Evolutionary conservation across 306 rosid species (phyloP), one percentile per base, ranked within the genome.

Genomic region (Vachellia pachyceras): DNA sequence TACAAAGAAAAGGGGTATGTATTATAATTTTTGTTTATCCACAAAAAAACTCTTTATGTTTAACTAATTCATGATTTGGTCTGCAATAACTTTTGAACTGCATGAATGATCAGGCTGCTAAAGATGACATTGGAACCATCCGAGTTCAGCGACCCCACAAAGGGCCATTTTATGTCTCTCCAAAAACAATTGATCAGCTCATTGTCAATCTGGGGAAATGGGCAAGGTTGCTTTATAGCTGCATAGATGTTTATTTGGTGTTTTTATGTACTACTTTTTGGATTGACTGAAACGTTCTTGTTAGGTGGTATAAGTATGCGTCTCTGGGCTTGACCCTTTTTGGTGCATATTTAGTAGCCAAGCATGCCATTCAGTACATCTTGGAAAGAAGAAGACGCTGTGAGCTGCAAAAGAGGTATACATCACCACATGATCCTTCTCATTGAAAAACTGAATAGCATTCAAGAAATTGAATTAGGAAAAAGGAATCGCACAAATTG

Each of bases 161-260:
- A 82, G 99, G 99, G 60, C 98, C 98, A 57, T 95, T 95, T 88
- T 95, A 95, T 80, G 90, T 95, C 74, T 77, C 99, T 68, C 94
- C 99, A 73, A 95, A 90, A 80, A 85, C 96, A 3, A 88, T 95
- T 75, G 97, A 95, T 84, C 98, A 95, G 75, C 98, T 95, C 76
- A 95, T 95, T 80, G 88, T 84, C 69, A 93, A 95, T 90, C 92
- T 95, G 58, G 99, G 97, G 80, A 95, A 91, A 86, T 93, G 98
- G 99, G 96, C 99, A 63, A 95, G 99, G 99, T 95, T 79, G 79
- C 20, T 81, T 72, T 80, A 66, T 77, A 5, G 60, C 66, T 69
- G 15, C 72, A 50, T 78, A 12, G 17, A 40, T 85, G 40, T 52
- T 50, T 46, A 54, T 42, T 69, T 50, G 18, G 5, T 77, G 23